Evolutionary conservation across 805 yeast genomes (phyloP), one percentile per base, ranked within the genome.

Genomic region (Isabelozyma pseudorhagii): DNA sequence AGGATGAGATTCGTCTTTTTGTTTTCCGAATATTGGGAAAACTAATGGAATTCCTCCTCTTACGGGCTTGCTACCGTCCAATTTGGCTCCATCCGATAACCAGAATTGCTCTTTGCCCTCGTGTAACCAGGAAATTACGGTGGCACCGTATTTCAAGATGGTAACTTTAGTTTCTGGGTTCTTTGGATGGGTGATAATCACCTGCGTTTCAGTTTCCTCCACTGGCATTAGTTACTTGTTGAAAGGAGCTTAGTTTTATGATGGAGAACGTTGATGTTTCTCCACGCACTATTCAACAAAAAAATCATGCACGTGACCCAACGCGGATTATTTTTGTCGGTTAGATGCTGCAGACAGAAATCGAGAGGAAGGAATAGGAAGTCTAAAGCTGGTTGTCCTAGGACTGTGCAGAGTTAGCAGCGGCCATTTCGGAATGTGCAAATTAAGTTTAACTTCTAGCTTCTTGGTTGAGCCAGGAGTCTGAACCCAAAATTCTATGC

Each of bases 1-100:
- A 3, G 88, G 87, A 50, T 71, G 76, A 8, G 48, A 25, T 49
- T 73, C 77, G 7, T 79, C 75, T 31, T 77, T 74, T 11, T 77
- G 73, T 55, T 84, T 91, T 51, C 99, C 98, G 61, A 88, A 88
- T 1, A 86, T 89, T 2, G 99, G 99, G 78, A 94, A 94, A 8
- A 93, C 98, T 21, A 94, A 74, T 10, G 99, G 99, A 47, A 94
- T 89, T 46, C 99, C 99, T 55, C 99, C 99, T 66, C 99, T 82
- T 15, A 94, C 97, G 1, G 99, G 96, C 63, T 87, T 88, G 42
- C 93, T 72, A 9, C 98, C 98, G 62, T 94, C 98, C 52, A 93
- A 71, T 59, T 84, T 83, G 44, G 98, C 96, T 38, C 81, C 93
- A 9, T 74, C 66, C 7, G 86, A 80, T 29, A 86, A 72, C 96